A percentile compares a stretch with the other conserved stretches of the same genome.
Conservation (phyloP, 1,139 yeast species). For the Suhomyces ambrosiae region DNA sequence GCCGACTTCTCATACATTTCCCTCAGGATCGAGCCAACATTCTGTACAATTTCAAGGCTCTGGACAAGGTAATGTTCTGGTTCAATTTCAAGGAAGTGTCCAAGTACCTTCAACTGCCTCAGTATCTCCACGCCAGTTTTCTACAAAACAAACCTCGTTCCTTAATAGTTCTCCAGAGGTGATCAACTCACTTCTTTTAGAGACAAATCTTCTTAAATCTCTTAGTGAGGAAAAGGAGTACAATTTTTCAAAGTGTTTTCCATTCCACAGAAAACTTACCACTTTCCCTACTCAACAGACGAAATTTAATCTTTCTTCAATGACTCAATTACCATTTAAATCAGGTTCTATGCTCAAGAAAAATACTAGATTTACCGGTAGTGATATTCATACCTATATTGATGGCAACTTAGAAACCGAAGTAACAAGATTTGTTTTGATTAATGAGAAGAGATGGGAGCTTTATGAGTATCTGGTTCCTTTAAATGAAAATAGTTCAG, state of each 20-base stretch:
- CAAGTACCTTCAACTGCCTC: constrained; percentile 4
- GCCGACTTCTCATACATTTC: not conserved
- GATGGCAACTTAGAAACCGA: constrained; percentile 44
- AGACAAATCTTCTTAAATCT: constrained; percentile 26
- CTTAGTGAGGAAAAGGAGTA: constrained; percentile 56
- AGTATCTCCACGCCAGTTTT: constrained; percentile 9
- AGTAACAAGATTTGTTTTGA: constrained; percentile 61
- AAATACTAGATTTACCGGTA: constrained; percentile 49
- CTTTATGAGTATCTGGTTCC: constrained; percentile 51
- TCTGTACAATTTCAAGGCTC: not conserved
- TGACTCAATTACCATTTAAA: constrained; percentile 34
- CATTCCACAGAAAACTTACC: constrained; percentile 70
- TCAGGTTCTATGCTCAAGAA: constrained; percentile 45
- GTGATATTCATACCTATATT: constrained; percentile 56
- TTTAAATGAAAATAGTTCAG: constrained; percentile 25
- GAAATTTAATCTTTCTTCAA: constrained; percentile 41
- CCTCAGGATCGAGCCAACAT: not conserved
- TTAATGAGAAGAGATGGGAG: constrained; percentile 73
- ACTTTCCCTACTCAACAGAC: constrained; percentile 66
- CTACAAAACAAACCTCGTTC: constrained; percentile 8
- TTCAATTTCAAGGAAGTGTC: not conserved
- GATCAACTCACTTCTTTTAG: constrained; percentile 17
- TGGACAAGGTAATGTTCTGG: not conserved
- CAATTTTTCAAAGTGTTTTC: constrained; percentile 78
- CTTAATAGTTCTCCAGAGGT: constrained; percentile 7